Base-by-base conservation (phyloP, 257 asterid genomes). In the Haberlea rhodopensis region DNA sequence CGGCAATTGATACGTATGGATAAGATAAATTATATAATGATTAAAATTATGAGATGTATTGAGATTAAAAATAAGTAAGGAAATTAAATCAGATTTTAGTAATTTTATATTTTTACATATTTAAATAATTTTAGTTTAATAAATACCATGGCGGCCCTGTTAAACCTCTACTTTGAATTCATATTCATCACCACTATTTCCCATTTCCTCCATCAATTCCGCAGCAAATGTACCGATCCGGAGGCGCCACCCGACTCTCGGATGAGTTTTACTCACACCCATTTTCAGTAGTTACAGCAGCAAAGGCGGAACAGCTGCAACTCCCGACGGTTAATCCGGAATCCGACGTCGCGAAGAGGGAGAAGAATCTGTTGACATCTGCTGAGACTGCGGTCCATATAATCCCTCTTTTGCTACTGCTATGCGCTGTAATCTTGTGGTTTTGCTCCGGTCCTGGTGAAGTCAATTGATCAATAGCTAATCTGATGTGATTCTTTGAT, bases 301-400 rank as follows among this genome's bases (percentile, higher is more conserved):
- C 69, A 9, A 83, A 74, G 27, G 29, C 68, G 27, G 76, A 69
- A 20, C 73, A 70, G 53, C 72, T 71, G 56, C 15, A 34, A 34
- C 80, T 84, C 15, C 95, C 91, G 0, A 78, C 79, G 3, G 77
- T 68, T 71, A 74, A 78, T 25, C 87, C 94, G n/a, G 81, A 74
- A 52, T 81, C 87, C 0, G 79, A 78, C 27, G 72, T 72, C 37
- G 87, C 80, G 1, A 85, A 80, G 80, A 88, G 82, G 72, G 94
- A 85, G 32, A 77, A 75, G 53, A 60, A 19, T 68, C 89, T 84
- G 2, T 72, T 85, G 80, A 84, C 87, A 83, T 88, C 89, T 73
- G 90, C 94, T 15, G 87, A 88, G 67, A 73, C 82, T 24, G 86
- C 89, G 37, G 69, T 88, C n/a, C 96, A 88, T 61, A 49, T 84